A percentile compares a stretch with the other conserved stretches of the same genome.
Evolutionary conservation across 2,329 filamentous ascomycete genomes (phyloP).

Genomic region (Hymenotorrendiella dingleyae): DNA sequence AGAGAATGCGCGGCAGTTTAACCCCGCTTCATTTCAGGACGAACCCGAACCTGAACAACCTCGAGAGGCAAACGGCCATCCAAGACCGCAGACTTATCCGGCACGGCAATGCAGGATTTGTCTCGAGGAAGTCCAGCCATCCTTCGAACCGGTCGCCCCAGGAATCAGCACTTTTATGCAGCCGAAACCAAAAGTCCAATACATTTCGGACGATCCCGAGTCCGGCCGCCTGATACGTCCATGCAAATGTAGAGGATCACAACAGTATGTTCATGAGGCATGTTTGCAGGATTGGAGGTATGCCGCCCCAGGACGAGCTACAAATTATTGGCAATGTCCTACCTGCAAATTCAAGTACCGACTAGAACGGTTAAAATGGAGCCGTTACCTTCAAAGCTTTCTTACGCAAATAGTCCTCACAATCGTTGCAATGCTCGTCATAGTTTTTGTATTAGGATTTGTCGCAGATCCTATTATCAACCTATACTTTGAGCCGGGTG

Average conservation of each 20-base stretch:
- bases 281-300: constrained; percentile 81
- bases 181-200: constrained; percentile 52
- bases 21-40: constrained; percentile 7
- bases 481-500: constrained; percentile 74
- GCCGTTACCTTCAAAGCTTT: constrained; percentile 61
- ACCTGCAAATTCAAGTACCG: constrained; percentile 83
- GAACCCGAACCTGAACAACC: constrained; percentile 18
- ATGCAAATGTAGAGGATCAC: constrained; percentile 88
- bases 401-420: constrained; percentile 67
- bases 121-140: constrained; percentile 61
- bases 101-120: constrained; percentile 84
- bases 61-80: constrained; percentile 15
- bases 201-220: constrained; percentile 67
- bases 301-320: constrained; percentile 57
- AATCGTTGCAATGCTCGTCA: constrained; percentile 59
- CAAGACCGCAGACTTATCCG: constrained; percentile 45
- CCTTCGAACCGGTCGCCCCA: constrained; percentile 49
- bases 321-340: constrained; percentile 81
- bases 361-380: constrained; percentile 71
- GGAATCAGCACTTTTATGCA: constrained; percentile 51
- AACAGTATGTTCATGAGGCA: constrained; percentile 89
- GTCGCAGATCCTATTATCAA: constrained; percentile 89
- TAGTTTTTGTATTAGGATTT: constrained; percentile 81
- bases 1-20: constrained; percentile 1
- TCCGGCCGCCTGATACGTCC: constrained; percentile 78